Base-by-base conservation (phyloP, 768 basidiomycete genomes). In the Lentinula edodes region DNA sequence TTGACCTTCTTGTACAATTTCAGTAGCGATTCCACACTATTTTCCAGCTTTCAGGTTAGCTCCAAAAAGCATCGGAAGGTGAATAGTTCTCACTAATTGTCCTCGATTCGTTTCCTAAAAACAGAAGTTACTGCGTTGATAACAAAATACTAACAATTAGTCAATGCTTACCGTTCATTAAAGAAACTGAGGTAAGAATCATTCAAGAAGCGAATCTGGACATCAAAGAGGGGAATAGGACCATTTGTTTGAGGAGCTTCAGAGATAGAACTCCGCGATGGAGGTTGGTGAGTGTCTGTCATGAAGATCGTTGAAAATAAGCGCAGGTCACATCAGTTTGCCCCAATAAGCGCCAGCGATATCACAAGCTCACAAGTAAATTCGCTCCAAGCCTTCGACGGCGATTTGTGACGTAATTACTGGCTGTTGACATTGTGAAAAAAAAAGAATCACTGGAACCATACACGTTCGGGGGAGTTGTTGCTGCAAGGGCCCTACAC, bases 141-240 rank as follows among this genome's bases (percentile, higher is more conserved):
- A 52, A 50, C 52, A 38, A 54, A 39, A 67, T 63, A 51, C 13
- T 10, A 39, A 48, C 63, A 58, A 66, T 54, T 53, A 60, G 51
- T 35, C 53, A 61, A 55, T 46, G 66, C 79, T 64, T 64, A 90
- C 93, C 93, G 82, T 77, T 95, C 93, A 72, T 86, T 84, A 74
- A 95, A 94, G 77, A 95, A 95, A 61, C 69, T 76, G 61, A 95
- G 79, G 71, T 93, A 93, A 3, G 89, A 89, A 66, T 94, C 89
- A 45, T 81, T 81, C 64, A 91, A 72, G 65, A 84, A 77, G 62
- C 77, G 83, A 39, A 93, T 84, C 66, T 93, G 85, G 43, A 80
- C 69, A 57, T 93, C 91, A 66, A 91, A 93, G 59, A 88, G 75
- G 1, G 86, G 82, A 36, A 90, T 73, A 3, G 89, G 89, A 2